These are phyloP conservation scores for Ustilago trichophora DNA, from an alignment of 1,284 basidiomycete genomes.

Conservation along the genomic window DNA sequence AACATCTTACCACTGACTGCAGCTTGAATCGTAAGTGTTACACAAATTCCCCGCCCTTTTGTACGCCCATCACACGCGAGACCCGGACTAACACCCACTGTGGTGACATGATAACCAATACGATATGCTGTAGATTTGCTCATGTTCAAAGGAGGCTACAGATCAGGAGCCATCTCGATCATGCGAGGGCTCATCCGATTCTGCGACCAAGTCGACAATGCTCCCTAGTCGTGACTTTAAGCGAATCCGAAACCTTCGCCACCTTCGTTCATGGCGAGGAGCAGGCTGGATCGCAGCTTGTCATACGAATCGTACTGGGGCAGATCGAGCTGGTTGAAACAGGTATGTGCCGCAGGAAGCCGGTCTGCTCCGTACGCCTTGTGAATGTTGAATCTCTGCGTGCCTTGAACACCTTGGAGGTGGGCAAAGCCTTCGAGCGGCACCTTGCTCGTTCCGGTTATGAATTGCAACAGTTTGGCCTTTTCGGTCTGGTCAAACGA, in stretches of 20 bases:
- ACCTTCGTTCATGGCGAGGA: constrained; percentile 65
- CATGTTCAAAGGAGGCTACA: constrained; percentile 42
- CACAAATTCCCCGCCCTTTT: no score
- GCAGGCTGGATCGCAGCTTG: constrained; percentile 40
- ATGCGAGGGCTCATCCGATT: constrained; percentile 38
- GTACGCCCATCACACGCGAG: no score
- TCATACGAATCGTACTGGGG: constrained; percentile 66
- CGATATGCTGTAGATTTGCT: constrained; percentile 18
- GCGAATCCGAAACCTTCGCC: constrained; percentile 66
- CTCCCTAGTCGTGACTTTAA: not conserved
- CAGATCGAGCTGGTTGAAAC: constrained; percentile 69
- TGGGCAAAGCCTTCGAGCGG: constrained; percentile 94
- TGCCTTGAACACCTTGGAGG: constrained; percentile 90
- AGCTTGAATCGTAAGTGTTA: constrained; percentile 36
- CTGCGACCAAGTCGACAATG: constrained; percentile 9
- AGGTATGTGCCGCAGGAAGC: constrained; percentile 89
- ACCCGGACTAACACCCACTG: no score
- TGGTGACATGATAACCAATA: no score
- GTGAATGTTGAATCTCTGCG: constrained; percentile 95
- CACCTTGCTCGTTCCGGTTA: constrained; percentile 88
- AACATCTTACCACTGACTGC: no score
- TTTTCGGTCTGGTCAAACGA: constrained; percentile 96
- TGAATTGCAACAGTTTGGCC: constrained; percentile 87
- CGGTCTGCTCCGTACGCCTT: constrained; percentile 87
- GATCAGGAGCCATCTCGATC: constrained; percentile 37